A percentile compares a stretch with the other conserved stretches of the same genome.
Evolutionary conservation across 768 basidiomycete genomes (phyloP).

Genomic region (Amanita rubescens): DNA sequence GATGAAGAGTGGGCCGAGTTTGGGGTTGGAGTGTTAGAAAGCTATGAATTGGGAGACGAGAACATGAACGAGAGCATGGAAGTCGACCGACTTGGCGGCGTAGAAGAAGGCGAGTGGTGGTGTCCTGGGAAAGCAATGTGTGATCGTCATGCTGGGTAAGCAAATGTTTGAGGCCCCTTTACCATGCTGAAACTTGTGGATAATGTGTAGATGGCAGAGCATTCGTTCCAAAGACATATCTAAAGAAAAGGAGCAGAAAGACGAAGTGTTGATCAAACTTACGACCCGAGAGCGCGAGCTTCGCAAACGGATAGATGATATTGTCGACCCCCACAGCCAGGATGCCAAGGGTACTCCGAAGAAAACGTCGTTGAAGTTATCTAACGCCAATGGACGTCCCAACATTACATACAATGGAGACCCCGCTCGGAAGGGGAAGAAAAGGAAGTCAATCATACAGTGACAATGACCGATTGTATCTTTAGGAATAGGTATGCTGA

Average conservation of each 20-base stretch:
- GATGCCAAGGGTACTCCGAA: conserved; percentile 26
- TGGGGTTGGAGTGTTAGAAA: conserved; percentile 59
- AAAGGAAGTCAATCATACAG: conserved; percentile 37
- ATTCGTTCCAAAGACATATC: conserved; percentile 64
- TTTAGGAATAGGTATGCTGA: neutral
- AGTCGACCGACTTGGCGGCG: conserved; percentile 27
- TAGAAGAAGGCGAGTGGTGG: conserved; percentile 62
- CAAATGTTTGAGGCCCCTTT: conserved; percentile 5
- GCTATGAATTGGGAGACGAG: conserved; percentile 47
- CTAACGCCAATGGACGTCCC: conserved; percentile 38
- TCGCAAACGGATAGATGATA: conserved; percentile 70
- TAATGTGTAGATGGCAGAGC: conserved; percentile 60
- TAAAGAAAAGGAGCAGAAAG: conserved; percentile 72
- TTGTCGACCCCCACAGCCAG: conserved; percentile 42
- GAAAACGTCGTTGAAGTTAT: conserved; percentile 27
- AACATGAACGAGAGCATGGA: conserved; percentile 32
- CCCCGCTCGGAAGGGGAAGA: conserved; percentile 49
- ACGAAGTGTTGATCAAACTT: conserved; percentile 55
- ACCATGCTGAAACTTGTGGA: conserved; percentile 5
- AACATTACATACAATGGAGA: conserved; percentile 38
- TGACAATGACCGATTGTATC: conserved; percentile 17
- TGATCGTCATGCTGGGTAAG: conserved; percentile 72
- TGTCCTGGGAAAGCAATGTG: conserved; percentile 70
- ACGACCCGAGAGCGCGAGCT: conserved; percentile 74
- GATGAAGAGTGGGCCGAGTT: conserved; percentile 73